Evolutionary conservation across 768 basidiomycete genomes (phyloP), one percentile per base, ranked within the genome.

Genomic region (Kwoniella pini): DNA sequence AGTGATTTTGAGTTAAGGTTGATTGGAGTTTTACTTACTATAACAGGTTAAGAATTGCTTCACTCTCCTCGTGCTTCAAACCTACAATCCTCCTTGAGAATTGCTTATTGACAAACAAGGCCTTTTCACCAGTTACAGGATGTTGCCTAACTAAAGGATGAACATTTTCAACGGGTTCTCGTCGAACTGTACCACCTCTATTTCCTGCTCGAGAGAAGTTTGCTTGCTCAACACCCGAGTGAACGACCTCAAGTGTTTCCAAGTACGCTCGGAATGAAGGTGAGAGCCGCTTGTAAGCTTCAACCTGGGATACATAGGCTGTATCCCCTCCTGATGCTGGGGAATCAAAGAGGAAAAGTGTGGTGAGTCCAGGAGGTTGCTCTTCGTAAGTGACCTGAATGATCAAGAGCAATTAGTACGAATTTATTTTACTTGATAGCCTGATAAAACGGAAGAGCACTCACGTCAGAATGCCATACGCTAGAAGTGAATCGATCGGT

Each of bases 101-200:
- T 66, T 90, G 88, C 63, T 83, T 83, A 81, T 92, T 91, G 61
- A 95, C 89, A 75, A 88, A 93, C 54, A 91, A 81, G 0, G 89
- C 88, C 77, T 93, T 90, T 64, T 88, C 86, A 19, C 89, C 90
- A 0, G 91, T 93, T 27, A 92, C 90, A 1, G 91, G 90, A 77
- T 92, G 90, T 19, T 56, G 56, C 63, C 90, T 81, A 27, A 94
- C 82, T 26, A 93, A 79, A 2, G 90, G 91, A 65, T 93, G 90
- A 19, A 88, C 77, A 68, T 89, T 82, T 77, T 90, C 87, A 9
- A 93, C 90, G 2, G 90, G 90, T 48, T 91, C 88, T 24, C 91
- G 82, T 54, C 89, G 84, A 44, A 91, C 87, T 38, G 86, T 80
- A 2, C 87, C 89, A 24, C 88, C 89, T 30, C 90, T 81, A 61